A percentile compares a stretch with the other conserved stretches of the same genome.
These are phyloP conservation scores for Ophiostoma sp. DNA, from an alignment of 2,329 filamentous ascomycete genomes.

Conservation along the genomic window DNA sequence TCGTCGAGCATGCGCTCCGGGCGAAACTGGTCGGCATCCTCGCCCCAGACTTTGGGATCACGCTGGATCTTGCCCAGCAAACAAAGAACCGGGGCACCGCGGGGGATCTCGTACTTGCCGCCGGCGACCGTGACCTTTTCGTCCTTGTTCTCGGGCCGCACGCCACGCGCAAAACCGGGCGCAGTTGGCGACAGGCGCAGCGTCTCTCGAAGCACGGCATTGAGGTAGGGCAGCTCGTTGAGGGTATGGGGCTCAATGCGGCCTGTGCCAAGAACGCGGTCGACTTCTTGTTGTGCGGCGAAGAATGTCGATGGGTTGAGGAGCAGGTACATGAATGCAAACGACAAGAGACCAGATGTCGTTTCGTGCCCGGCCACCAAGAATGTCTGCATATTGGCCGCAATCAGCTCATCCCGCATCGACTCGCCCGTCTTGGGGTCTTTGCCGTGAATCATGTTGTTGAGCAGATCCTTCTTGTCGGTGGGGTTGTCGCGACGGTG, in stretches of 20 bases:
- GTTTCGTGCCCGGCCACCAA: conserved; percentile 51
- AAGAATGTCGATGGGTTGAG: conserved; percentile 48
- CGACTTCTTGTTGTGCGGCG: conserved; percentile 55
- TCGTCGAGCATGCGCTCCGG: conserved; percentile 65
- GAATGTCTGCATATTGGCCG: conserved; percentile 34
- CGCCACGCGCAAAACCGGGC: conserved; percentile 45
- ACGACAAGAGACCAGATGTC: conserved; percentile 53
- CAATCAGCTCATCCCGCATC: conserved; percentile 71
- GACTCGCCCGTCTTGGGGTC: conserved; percentile 67
- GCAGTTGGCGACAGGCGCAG: conserved; percentile 48
- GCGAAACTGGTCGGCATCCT: conserved; percentile 57
- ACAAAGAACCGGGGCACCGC: conserved; percentile 46
- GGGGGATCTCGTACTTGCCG: conserved; percentile 55
- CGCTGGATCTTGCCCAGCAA: conserved; percentile 53
- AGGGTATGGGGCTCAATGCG: conserved; percentile 50
- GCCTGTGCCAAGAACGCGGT: conserved; percentile 48
- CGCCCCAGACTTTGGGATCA: conserved; percentile 58
- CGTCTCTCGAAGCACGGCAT: conserved; percentile 55
- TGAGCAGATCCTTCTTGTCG: conserved; percentile 64
- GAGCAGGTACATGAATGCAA: conserved; percentile 51
- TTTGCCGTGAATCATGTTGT: conserved; percentile 66
- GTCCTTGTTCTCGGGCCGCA: conserved; percentile 38
- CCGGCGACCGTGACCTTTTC: conserved; percentile 43
- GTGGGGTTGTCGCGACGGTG: conserved; percentile 39
- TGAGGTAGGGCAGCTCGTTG: conserved; percentile 43